These are phyloP conservation scores for Lachancea sp. DNA, from an alignment of 805 yeast species.

Conservation along the genomic window DNA sequence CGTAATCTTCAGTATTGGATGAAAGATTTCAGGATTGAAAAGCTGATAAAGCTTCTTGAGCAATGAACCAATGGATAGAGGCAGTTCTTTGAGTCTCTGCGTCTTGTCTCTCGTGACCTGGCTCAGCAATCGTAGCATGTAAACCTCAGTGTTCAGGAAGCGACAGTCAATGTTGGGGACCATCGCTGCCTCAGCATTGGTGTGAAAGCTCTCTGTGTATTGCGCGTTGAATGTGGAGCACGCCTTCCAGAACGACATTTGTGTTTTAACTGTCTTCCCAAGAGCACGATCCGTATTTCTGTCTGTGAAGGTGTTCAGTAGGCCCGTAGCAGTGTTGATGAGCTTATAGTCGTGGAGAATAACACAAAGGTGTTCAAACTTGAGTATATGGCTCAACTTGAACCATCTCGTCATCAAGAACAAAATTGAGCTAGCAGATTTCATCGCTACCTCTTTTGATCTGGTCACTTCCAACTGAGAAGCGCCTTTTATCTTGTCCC, in stretches of 20 bases:
- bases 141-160: constrained; percentile 15
- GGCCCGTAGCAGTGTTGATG: constrained; percentile 24
- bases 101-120: constrained; percentile 60
- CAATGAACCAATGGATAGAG: constrained; percentile 28
- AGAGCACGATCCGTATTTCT: constrained; percentile 29
- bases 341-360: constrained; percentile 69
- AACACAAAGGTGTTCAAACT: constrained; percentile 67
- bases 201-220: constrained; percentile 6
- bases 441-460: constrained; percentile 57
- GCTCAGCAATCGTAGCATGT: constrained; percentile 44
- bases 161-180: constrained; percentile 7
- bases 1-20: constrained; percentile 64
- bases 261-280: constrained; percentile 18
- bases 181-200: background rate
- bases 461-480: constrained; percentile 47
- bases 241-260: constrained; percentile 26
- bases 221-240: constrained; percentile 17
- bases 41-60: constrained; percentile 42
- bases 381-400: constrained; percentile 67
- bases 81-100: constrained; percentile 46
- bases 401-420: constrained; percentile 65
- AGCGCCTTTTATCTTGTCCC: constrained; percentile 9
- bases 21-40: constrained; percentile 55
- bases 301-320: constrained; percentile 26
- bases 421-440: constrained; percentile 51